Conservation (phyloP, 2,329 filamentous ascomycete species). For the Tolypocladium inflatum region DNA sequence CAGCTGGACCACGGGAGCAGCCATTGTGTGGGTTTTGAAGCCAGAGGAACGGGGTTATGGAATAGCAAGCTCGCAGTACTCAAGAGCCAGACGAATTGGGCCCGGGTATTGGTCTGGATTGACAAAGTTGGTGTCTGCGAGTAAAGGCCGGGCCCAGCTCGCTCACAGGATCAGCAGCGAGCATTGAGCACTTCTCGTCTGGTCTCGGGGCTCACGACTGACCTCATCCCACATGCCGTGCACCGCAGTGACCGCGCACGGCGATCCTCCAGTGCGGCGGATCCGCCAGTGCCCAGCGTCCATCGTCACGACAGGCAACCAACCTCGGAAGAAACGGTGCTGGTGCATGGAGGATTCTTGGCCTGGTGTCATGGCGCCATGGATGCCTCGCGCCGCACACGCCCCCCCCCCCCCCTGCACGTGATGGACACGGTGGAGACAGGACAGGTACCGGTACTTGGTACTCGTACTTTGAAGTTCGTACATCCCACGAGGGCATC, state of each 20-base stretch:
- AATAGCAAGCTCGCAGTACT: neutral
- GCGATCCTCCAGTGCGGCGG: neutral
- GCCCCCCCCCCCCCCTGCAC: neutral
- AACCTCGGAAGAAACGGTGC: no score
- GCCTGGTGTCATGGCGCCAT: no score
- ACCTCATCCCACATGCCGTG: neutral
- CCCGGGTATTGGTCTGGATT: neutral
- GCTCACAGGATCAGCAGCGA: neutral
- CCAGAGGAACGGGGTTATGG: neutral
- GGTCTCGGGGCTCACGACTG: neutral
- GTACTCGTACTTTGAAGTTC: no score
- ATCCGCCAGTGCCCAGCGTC: neutral
- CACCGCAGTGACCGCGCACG: neutral
- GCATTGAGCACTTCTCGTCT: neutral
- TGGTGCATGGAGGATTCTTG: no score
- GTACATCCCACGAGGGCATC: no score
- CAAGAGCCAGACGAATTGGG: neutral
- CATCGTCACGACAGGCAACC: neutral
- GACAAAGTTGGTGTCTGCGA: neutral
- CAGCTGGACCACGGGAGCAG: conserved; percentile 12
- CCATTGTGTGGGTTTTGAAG: conserved; percentile 8
- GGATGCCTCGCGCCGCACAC: no score
- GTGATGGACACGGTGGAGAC: neutral
- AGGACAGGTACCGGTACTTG: neutral
- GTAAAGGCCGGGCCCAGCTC: neutral